Evolutionary conservation across 2,329 filamentous ascomycete species (phyloP).

Genomic region (Dactylella cylindrospora): DNA sequence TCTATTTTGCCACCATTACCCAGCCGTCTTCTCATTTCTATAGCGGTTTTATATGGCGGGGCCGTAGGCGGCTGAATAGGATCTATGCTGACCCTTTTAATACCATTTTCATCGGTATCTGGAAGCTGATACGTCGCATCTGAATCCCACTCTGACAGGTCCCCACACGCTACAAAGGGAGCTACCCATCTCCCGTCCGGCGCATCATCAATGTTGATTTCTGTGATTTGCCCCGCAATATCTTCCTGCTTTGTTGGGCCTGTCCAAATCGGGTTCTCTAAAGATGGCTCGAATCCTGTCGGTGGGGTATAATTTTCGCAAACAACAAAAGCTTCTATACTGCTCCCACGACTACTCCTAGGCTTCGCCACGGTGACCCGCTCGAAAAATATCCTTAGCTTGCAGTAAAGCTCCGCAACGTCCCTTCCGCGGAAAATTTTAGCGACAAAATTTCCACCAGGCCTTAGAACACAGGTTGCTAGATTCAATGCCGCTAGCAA

Average conservation of each 20-base stretch:
- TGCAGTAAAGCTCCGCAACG: slow-evolving; percentile 91
- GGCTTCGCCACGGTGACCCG: slow-evolving; percentile 90
- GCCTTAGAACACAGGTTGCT: slow-evolving; percentile 85
- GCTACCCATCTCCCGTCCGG: slow-evolving; percentile 75
- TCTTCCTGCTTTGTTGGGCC: slow-evolving; percentile 55
- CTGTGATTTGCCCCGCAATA: slow-evolving; percentile 46
- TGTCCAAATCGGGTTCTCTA: slow-evolving; percentile 74
- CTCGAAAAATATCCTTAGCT: slow-evolving; percentile 87
- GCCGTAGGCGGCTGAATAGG: slow-evolving; percentile 94
- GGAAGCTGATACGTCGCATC: slow-evolving; percentile 92
- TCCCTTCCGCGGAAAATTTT: slow-evolving; percentile 96
- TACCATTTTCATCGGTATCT: slow-evolving; percentile 63
- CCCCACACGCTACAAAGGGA: slow-evolving; percentile 94
- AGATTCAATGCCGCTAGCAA: slow-evolving; percentile 93
- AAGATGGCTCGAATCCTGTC: slow-evolving; percentile 69
- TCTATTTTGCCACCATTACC: slow-evolving; percentile 44
- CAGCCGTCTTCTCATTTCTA: slow-evolving; percentile 69
- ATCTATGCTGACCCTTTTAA: slow-evolving; percentile 68
- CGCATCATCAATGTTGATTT: slow-evolving; percentile 51
- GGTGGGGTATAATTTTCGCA: slow-evolving; percentile 87
- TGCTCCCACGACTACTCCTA: slow-evolving; percentile 89
- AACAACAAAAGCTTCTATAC: slow-evolving; percentile 94
- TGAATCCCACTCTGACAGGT: slow-evolving; percentile 90
- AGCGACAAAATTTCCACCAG: slow-evolving; percentile 93
- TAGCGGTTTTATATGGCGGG: slow-evolving; percentile 86